These are phyloP conservation scores for Heterococcus sp. DNA, from an alignment of 108 stramenopile species.

Conservation along the genomic window DNA sequence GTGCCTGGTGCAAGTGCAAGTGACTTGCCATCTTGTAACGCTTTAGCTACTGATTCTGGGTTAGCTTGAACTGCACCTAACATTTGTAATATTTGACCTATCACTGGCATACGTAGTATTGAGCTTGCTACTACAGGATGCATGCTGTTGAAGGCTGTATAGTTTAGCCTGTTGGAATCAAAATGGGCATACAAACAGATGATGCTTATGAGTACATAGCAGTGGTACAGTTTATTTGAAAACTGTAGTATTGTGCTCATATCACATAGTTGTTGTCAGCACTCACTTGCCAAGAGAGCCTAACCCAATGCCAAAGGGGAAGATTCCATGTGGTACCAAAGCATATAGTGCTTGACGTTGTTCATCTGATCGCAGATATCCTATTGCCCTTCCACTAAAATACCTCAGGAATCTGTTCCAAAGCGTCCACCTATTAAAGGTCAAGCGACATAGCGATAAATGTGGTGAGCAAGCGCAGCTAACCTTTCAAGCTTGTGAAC, in stretches of 20 bases:
- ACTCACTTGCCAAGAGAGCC: constrained; percentile 12
- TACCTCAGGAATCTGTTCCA: constrained; percentile 23
- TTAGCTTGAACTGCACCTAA: constrained; percentile 38
- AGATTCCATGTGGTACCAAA: constrained; percentile 83
- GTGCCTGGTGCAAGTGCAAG: constrained; percentile 55
- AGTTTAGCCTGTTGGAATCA: constrained; percentile 14
- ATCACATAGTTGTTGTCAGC: neutral
- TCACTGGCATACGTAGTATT: constrained; percentile 38
- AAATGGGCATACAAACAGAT: neutral
- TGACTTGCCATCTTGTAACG: constrained; percentile 30
- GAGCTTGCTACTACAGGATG: constrained; percentile 29
- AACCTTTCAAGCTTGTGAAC: neutral
- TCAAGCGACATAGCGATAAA: neutral
- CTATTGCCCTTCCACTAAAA: constrained; percentile 20
- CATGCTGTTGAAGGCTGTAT: constrained; percentile 21
- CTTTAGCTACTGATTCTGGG: constrained; percentile 37
- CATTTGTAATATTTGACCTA: constrained; percentile 59
- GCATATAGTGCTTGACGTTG: constrained; percentile 66
- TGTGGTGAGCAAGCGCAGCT: neutral
- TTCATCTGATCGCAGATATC: neutral
- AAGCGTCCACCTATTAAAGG: neutral
- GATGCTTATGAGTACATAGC: neutral
- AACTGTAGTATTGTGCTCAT: neutral
- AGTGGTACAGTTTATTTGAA: neutral
- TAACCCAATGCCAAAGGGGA: constrained; percentile 78